phyloP scores from a whole-genome alignment of 2,329 filamentous ascomycete species.

The Calonectria honghensis region DNA sequence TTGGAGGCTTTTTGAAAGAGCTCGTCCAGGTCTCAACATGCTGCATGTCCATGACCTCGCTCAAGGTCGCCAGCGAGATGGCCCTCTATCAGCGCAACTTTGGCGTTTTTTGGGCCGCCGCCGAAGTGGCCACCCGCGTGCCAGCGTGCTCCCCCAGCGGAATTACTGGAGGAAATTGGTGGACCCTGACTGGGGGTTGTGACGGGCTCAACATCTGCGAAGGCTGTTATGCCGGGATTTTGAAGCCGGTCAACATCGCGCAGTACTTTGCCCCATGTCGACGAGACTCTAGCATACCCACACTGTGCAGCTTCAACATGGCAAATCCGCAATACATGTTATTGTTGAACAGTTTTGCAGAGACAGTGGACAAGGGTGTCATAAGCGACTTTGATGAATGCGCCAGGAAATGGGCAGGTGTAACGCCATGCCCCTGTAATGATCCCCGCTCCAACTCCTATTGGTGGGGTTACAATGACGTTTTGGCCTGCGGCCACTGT shows the following conservation, averaged over 20 bases:
- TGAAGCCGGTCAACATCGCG: neutral
- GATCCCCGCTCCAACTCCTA: neutral
- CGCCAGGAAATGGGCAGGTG: neutral
- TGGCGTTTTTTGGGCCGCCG: neutral
- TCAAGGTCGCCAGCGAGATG: neutral
- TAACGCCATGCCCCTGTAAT: neutral
- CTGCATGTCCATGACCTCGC: neutral
- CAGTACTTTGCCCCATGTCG: neutral
- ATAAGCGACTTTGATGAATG: neutral
- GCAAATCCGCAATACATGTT: neutral
- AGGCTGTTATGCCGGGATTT: neutral
- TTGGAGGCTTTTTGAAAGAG: neutral
- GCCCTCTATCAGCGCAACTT: conserved; percentile 9
- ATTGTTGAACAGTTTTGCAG: neutral
- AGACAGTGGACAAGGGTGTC: neutral
- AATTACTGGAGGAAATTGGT: neutral
- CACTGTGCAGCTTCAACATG: neutral
- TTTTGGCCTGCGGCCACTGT: neutral
- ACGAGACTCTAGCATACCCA: neutral
- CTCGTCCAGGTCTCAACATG: neutral
- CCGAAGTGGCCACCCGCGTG: neutral
- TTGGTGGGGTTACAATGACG: neutral
- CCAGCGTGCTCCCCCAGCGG: neutral
- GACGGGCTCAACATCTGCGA: neutral
- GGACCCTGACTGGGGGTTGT: neutral